Evolutionary conservation across 306 rosid species (phyloP).

Genomic region (Rosa rugosa): DNA sequence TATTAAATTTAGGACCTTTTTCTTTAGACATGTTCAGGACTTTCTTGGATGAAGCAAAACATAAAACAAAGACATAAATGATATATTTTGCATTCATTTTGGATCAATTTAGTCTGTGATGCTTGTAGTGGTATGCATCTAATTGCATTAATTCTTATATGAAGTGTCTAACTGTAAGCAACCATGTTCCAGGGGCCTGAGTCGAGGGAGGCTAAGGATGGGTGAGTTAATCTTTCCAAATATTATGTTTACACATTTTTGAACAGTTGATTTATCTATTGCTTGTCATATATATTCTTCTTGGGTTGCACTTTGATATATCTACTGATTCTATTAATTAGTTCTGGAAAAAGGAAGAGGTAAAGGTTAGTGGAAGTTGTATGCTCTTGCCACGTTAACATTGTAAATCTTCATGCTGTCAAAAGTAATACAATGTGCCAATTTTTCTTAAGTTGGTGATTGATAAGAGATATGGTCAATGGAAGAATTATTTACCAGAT

Average conservation of each 20-base stretch:
- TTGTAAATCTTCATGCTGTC: background rate
- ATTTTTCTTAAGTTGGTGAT: background rate
- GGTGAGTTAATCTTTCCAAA: constrained; percentile 46
- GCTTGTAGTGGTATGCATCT: background rate
- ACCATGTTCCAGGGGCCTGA: constrained; percentile 47
- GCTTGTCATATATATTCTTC: background rate
- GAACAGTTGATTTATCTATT: background rate
- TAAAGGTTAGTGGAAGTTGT: background rate
- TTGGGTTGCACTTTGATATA: background rate
- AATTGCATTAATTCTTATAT: constrained; percentile 27
- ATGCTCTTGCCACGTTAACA: background rate
- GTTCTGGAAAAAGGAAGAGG: background rate
- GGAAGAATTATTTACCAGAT: background rate
- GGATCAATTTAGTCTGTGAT: constrained; percentile 8
- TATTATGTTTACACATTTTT: constrained; percentile 13
- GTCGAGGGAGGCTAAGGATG: constrained; percentile 45
- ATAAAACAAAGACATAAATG: constrained; percentile 50
- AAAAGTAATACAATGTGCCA: background rate
- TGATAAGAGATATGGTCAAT: background rate
- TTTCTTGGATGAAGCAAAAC: background rate
- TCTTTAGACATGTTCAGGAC: background rate
- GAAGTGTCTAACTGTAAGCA: constrained; percentile 31
- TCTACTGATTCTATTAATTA: background rate
- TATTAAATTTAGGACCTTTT: background rate
- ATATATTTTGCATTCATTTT: constrained; percentile 1